A percentile compares a stretch with the other conserved stretches of the same genome.
Conservation (phyloP, 1,284 basidiomycete species). For the Porogramme epimiltina region DNA sequence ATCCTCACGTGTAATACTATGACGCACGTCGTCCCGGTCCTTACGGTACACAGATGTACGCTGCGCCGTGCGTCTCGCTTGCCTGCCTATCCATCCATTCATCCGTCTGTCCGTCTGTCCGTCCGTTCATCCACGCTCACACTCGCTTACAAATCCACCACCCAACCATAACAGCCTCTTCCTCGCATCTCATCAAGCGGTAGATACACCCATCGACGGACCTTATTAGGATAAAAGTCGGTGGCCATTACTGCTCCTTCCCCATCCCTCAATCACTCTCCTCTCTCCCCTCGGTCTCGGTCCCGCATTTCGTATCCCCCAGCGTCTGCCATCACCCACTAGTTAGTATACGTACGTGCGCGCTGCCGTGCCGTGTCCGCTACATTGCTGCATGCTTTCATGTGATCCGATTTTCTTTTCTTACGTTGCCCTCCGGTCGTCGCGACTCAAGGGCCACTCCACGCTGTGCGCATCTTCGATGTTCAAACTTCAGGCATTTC, state of each 20-base stretch:
- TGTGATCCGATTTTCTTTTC: neutral
- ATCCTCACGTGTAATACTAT: constrained; percentile 40
- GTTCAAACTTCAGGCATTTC: no score
- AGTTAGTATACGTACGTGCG: constrained; percentile 6
- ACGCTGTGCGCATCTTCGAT: no score
- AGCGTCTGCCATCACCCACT: constrained; percentile 23
- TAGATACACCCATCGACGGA: constrained; percentile 24
- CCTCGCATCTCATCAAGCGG: neutral
- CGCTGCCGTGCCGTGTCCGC: constrained; percentile 18
- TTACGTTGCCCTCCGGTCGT: no score
- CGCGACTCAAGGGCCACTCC: no score
- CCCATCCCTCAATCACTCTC: neutral
- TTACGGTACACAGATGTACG: constrained; percentile 31
- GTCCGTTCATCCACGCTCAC: no score
- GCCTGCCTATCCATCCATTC: no score
- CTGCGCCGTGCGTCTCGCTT: constrained; percentile 34
- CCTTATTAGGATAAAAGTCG: constrained; percentile 23
- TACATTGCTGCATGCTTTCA: constrained; percentile 22
- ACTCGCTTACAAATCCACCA: constrained; percentile 12
- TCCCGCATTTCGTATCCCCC: neutral
- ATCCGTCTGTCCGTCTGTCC: no score
- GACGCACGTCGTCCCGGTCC: constrained; percentile 35
- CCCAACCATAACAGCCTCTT: constrained; percentile 15
- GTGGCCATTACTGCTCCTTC: neutral
- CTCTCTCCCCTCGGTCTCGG: no score